Percentiles rank a stretch among this genome's conserved stretches.
Evolutionary conservation across 1,284 basidiomycete species (phyloP).

Genomic region (Apiotrichum veenhuisii): DNA sequence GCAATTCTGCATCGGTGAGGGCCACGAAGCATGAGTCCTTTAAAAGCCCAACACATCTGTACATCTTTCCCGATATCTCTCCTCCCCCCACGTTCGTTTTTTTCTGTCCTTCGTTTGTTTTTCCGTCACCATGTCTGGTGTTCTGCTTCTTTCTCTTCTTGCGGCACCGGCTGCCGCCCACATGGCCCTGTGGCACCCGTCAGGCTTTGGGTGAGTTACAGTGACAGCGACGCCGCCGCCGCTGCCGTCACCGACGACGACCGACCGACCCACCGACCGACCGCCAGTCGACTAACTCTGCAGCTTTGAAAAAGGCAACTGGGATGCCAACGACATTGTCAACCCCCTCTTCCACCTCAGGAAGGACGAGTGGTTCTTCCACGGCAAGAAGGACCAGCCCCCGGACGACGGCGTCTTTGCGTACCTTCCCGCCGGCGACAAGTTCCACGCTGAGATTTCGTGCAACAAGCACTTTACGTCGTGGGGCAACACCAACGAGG

Average conservation of each 20-base stretch:
- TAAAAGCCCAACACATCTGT: too few species aligned
- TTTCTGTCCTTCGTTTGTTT: too few species aligned
- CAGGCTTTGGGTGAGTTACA: conserved; percentile 47
- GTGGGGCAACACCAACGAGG: conserved; percentile 11
- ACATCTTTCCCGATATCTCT: too few species aligned
- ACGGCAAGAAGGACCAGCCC: conserved; percentile 40
- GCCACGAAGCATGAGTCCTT: too few species aligned
- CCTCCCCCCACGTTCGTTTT: too few species aligned
- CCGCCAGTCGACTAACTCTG: too few species aligned
- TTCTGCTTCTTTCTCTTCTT: background rate
- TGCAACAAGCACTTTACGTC: conserved; percentile 38
- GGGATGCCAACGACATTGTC: too few species aligned
- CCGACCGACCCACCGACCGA: too few species aligned
- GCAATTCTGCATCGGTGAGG: too few species aligned
- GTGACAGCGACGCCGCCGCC: too few species aligned
- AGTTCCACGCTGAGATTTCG: conserved; percentile 20
- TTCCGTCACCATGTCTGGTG: background rate
- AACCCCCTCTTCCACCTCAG: conserved; percentile 57
- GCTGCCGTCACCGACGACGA: too few species aligned
- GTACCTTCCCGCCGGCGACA: conserved; percentile 40
- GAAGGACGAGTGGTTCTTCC: conserved; percentile 68
- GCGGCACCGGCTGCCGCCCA: conserved; percentile 25
- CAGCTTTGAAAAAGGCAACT: too few species aligned
- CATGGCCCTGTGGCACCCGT: conserved; percentile 38
- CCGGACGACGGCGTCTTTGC: conserved; percentile 34